Evolutionary conservation across 2,329 filamentous ascomycete genomes (phyloP), one percentile per base, ranked within the genome.

Genomic region (Alternaria sp.): DNA sequence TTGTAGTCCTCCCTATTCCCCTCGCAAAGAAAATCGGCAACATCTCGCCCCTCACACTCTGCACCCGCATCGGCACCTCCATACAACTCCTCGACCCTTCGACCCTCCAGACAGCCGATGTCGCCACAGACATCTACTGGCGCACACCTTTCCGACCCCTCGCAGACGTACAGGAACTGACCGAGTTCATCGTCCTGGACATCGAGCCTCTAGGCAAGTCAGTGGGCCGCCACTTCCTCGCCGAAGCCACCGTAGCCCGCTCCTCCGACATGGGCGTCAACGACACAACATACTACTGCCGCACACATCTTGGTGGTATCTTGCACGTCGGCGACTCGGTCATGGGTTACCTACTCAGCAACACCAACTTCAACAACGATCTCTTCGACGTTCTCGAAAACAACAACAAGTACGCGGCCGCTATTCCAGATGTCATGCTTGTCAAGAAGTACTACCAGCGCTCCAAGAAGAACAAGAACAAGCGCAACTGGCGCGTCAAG

Each of bases 391-490:
- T 90, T 6, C 86, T 97, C 32, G 93, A 97, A 80, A 93, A 90
- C 57, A 89, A 89, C 79, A 74, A 73, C 66, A 89, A 90, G 54
- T 95, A 96, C 81, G 84, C 88, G 3, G 90, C 89, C 4, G 89
- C 86, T 4, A 92, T 99, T 59, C 96, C 96, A 0, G 96, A 99
- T 74, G 96, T 98, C 0, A 83, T 99, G 7, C 86, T 99, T 4
- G 93, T 99, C 79, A 98, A 97, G 93, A 99, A 99, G 82, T 90
- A 93, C 86, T 99, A 96, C 82, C 89, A 91, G 61, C 89, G 92
- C 72, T 91, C 91, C 82, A 97, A 95, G 88, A 87, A 89, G 84
- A 87, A 86, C 80, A 80, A 80, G 79, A 75, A 74, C 58, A 90
- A 96, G 71, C 70, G 75, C 61, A 92, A 92, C 85, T 99, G 96